phyloP scores from a whole-genome alignment of 495 filamentous ascomycete species.

The Tuber umbilicatum region DNA sequence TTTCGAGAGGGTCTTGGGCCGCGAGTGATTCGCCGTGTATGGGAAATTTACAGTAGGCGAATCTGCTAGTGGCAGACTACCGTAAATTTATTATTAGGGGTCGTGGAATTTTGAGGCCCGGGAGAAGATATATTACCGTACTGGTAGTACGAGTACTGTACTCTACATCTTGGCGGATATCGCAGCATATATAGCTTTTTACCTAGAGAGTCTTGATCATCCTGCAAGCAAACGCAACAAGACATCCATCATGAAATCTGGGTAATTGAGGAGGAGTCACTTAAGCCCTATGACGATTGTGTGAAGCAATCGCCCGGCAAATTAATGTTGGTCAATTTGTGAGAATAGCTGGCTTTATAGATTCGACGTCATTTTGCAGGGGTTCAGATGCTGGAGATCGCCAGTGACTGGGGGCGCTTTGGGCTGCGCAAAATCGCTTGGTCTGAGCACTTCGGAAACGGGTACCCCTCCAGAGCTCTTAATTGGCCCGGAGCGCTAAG shows the following conservation, averaged over 20 bases:
- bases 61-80: neutral
- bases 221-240: neutral
- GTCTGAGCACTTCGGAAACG: neutral
- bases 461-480: neutral
- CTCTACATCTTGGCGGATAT: neutral
- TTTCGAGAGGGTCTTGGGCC: neutral
- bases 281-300: slow-evolving; percentile 22
- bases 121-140: neutral
- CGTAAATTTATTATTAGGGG: neutral
- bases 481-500: neutral
- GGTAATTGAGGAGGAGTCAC: neutral
- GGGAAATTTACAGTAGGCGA: neutral
- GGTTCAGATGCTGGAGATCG: neutral
- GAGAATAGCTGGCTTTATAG: neutral
- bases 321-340: neutral
- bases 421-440: neutral
- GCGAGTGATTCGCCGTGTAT: neutral
- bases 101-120: neutral
- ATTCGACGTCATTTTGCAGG: neutral
- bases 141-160: neutral
- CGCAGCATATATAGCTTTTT: neutral
- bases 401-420: neutral
- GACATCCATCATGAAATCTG: neutral
- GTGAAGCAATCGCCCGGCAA: slow-evolving; percentile 23
- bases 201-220: neutral